phyloP scores from a whole-genome alignment of 352 stramenopile genomes.

The Phytopythium delawarense region DNA sequence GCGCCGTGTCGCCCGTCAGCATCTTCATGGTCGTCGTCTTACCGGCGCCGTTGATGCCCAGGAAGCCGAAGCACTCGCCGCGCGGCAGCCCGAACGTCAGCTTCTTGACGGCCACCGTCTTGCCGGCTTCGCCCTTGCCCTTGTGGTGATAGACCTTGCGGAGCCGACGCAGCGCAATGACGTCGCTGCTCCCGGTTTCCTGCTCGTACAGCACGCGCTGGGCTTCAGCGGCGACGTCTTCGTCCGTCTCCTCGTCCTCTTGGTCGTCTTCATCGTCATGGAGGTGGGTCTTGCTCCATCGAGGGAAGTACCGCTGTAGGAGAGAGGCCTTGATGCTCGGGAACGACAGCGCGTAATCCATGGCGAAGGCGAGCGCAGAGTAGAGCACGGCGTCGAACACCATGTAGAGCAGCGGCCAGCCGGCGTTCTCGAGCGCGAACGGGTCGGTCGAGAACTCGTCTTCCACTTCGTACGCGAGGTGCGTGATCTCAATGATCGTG shows the following conservation, averaged over 20 bases:
- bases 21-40: conserved; percentile 97
- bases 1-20: conserved; percentile 87
- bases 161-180: conserved; percentile 29
- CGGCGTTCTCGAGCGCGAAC: conserved; percentile 56
- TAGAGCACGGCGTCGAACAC: conserved; percentile 40
- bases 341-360: conserved; percentile 58
- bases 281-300: conserved; percentile 1
- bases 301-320: conserved; percentile 3
- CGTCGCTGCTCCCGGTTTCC: conserved; percentile 22
- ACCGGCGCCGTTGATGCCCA: conserved; percentile 93
- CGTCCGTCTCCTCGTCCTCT: not conserved
- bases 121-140: conserved; percentile 21
- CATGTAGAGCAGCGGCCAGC: conserved; percentile 58
- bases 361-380: conserved; percentile 30
- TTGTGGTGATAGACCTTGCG: conserved; percentile 36
- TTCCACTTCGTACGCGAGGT: conserved; percentile 19
- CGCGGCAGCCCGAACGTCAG: conserved; percentile 74
- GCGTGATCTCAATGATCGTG: conserved; percentile 31
- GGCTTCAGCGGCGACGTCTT: conserved; percentile 8
- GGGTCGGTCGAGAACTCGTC: conserved; percentile 30
- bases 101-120: conserved; percentile 65
- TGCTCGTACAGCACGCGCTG: not conserved
- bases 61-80: conserved; percentile 93
- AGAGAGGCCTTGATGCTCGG: conserved; percentile 30
- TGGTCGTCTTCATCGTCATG: conserved; percentile 2